Percentiles rank a stretch among this genome's conserved stretches.
Evolutionary conservation across 1,139 yeast species (phyloP).

Genomic region (Saccharomyces hybrid): DNA sequence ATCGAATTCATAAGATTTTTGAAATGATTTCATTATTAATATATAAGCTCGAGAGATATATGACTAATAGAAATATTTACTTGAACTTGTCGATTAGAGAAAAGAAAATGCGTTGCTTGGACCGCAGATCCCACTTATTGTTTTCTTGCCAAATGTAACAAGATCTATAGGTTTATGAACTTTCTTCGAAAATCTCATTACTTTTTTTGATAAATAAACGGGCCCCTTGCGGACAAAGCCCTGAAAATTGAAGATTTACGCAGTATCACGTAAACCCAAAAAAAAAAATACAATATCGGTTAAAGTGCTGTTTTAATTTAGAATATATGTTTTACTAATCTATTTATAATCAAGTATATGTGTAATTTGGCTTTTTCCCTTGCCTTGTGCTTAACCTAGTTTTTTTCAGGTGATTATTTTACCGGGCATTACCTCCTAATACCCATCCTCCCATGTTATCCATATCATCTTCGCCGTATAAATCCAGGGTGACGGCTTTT

Average conservation of each 20-base stretch:
- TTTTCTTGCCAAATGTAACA: neutral
- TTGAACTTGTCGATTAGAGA: neutral
- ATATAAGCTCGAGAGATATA: neutral
- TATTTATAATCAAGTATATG: neutral
- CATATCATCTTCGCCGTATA: conserved; percentile 25
- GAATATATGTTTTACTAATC: neutral
- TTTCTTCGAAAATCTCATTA: neutral
- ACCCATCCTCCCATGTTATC: conserved; percentile 24
- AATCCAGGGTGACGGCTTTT: conserved; percentile 24
- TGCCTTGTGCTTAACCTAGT: neutral
- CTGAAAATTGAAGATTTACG: neutral
- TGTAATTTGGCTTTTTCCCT: neutral
- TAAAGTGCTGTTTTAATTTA: neutral
- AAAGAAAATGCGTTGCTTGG: neutral
- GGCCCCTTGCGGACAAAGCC: neutral
- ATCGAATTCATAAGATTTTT: conserved; percentile 57
- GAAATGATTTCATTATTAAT: conserved; percentile 64
- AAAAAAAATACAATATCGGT: neutral
- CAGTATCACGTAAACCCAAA: neutral
- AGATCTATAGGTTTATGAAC: neutral
- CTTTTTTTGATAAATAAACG: neutral
- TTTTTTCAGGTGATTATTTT: neutral
- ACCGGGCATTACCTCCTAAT: conserved; percentile 21
- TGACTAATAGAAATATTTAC: neutral
- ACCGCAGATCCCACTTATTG: neutral